These are phyloP conservation scores for Vaccinium corymbosum DNA, from an alignment of 148 eudicot species.

Conservation along the genomic window DNA sequence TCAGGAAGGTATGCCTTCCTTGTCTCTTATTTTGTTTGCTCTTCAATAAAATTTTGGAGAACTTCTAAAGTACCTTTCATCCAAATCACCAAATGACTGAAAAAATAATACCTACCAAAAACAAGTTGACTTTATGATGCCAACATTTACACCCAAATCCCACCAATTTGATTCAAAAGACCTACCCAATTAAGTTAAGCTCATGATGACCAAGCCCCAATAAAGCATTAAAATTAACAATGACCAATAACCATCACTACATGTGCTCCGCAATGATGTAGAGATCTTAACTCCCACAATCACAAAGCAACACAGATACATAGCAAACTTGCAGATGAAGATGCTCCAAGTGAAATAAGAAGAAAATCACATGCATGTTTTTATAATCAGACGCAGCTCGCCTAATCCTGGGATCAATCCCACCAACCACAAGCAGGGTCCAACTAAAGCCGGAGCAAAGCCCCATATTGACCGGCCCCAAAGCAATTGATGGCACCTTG, in stretches of 20 bases:
- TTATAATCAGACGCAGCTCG: no score
- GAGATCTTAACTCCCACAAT: background rate
- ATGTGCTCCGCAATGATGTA: background rate
- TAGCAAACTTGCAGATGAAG: background rate
- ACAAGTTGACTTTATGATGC: background rate
- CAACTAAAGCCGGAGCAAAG: no score
- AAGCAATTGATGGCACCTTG: no score
- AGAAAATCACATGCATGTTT: background rate
- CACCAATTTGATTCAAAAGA: background rate
- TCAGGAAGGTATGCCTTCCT: no score
- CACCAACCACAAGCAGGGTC: no score
- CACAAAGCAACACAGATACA: background rate
- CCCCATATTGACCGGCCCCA: no score
- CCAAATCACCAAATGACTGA: background rate
- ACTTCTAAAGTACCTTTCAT: background rate
- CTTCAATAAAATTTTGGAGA: background rate
- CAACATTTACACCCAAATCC: background rate
- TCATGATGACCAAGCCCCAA: background rate
- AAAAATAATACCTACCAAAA: background rate
- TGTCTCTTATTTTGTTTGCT: no score
- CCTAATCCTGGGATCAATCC: no score
- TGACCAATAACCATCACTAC: background rate
- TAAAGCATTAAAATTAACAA: background rate
- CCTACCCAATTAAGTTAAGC: background rate
- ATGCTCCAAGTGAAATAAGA: background rate